A percentile compares a stretch with the other conserved stretches of the same genome.
phyloP scores from a whole-genome alignment of 2,329 filamentous ascomycete genomes.

The Massarina eburnea region DNA sequence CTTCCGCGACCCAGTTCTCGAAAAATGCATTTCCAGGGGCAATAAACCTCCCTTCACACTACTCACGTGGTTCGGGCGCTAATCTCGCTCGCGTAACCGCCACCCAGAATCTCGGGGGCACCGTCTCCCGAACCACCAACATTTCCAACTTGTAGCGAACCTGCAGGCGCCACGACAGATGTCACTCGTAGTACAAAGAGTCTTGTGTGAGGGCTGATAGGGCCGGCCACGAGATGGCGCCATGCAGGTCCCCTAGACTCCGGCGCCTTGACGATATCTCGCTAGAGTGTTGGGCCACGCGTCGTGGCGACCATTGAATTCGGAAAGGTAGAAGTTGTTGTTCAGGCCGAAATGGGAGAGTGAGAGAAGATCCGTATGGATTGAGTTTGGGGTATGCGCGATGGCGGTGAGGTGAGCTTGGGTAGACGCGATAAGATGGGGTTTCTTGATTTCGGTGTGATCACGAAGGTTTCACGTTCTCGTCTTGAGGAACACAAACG shows the following conservation, averaged over 20 bases:
- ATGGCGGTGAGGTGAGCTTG: neutral
- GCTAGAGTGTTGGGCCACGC: constrained; percentile 5
- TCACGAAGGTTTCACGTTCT: neutral
- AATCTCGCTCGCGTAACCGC: constrained; percentile 4
- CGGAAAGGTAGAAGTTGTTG: neutral
- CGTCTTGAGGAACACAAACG: neutral
- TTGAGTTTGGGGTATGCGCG: neutral
- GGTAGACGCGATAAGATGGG: constrained; percentile 2
- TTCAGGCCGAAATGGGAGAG: neutral
- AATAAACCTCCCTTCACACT: constrained; percentile 4
- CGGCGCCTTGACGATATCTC: no score
- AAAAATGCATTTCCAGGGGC: constrained; percentile 4
- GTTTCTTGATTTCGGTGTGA: constrained; percentile 5
- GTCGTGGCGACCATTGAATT: constrained; percentile 4
- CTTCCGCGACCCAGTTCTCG: neutral
- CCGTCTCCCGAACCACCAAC: constrained; percentile 5
- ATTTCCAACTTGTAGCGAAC: constrained; percentile 2
- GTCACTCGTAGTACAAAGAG: constrained; percentile 8
- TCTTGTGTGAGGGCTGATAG: constrained; percentile 7
- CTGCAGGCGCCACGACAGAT: constrained; percentile 9
- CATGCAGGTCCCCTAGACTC: no score
- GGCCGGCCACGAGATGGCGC: constrained; percentile 2
- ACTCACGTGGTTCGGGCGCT: constrained; percentile 9
- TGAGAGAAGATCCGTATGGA: neutral
- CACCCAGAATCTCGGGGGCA: constrained; percentile 4